Evolutionary conservation across 2,329 filamentous ascomycete genomes (phyloP).

Genomic region (Paramyrothecium sp.): DNA sequence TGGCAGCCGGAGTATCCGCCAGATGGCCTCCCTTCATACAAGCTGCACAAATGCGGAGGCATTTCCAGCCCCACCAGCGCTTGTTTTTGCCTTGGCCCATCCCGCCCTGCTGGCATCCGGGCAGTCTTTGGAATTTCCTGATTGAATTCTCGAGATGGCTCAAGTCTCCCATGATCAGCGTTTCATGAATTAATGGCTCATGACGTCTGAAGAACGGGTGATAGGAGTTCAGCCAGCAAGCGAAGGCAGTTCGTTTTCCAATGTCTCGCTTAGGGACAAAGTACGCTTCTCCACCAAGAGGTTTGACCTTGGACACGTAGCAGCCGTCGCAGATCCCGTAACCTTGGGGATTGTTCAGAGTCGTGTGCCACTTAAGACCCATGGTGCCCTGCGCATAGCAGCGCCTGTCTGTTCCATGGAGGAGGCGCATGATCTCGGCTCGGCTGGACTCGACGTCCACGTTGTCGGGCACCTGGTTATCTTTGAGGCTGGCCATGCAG

Average conservation of each 20-base stretch:
- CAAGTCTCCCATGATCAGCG: conserved; percentile 3
- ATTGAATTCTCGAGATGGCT: conserved; percentile 1
- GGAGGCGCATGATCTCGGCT: conserved; percentile 3
- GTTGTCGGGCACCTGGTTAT: conserved; percentile 1
- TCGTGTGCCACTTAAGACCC: conserved; percentile 5
- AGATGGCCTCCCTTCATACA: conserved; percentile 6
- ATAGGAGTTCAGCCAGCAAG: conserved; percentile 6
- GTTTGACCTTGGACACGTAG: conserved; percentile 4
- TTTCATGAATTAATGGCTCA: conserved; percentile 1
- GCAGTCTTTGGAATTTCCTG: not conserved
- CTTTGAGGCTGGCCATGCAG: conserved; percentile 5
- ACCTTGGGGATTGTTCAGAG: conserved; percentile 1
- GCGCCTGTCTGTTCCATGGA: conserved; percentile 3
- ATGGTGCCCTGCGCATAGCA: conserved; percentile 5
- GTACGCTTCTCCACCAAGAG: conserved; percentile 1
- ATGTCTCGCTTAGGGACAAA: conserved; percentile 1
- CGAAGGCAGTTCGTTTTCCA: conserved; percentile 1
- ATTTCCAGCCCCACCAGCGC: conserved; percentile 6
- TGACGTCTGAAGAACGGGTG: conserved; percentile 5
- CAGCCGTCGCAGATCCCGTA: conserved; percentile 5
- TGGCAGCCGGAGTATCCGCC: conserved; percentile 3
- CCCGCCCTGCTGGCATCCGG: conserved; percentile 4
- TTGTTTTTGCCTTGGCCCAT: conserved; percentile 7
- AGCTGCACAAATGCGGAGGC: conserved; percentile 2
- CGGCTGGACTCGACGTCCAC: conserved; percentile 1